Evolutionary conservation across 75 land plant genomes (phyloP).

Genomic region (Picea glauca): DNA sequence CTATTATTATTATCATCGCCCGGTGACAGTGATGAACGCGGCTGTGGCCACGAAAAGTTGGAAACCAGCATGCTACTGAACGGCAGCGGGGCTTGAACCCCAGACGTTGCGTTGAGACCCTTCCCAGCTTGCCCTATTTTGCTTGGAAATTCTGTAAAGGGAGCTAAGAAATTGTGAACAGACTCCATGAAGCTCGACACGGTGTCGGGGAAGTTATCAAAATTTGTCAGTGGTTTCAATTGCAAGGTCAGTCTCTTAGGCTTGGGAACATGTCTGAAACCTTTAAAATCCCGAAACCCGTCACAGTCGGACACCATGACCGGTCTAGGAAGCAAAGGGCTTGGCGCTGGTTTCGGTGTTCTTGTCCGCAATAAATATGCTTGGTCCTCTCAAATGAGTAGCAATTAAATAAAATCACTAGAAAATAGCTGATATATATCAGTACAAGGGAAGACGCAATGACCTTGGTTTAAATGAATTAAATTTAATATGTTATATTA

Average conservation of each 20-base stretch:
- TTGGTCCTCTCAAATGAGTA: too few species aligned
- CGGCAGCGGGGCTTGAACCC: background rate
- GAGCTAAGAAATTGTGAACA: background rate
- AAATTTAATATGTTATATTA: too few species aligned
- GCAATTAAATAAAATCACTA: too few species aligned
- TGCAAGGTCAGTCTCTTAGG: too few species aligned
- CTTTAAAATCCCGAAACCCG: background rate
- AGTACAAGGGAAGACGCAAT: too few species aligned
- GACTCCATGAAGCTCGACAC: background rate
- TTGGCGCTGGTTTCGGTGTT: too few species aligned
- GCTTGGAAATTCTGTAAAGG: background rate
- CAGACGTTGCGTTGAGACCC: background rate
- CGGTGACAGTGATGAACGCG: background rate
- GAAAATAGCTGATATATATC: too few species aligned
- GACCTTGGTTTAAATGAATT: too few species aligned
- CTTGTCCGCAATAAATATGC: too few species aligned
- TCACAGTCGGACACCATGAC: background rate
- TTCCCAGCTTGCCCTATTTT: background rate
- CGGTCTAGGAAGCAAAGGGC: too few species aligned
- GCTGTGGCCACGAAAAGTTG: background rate
- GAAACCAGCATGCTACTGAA: constrained; percentile 1
- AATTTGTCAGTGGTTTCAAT: background rate
- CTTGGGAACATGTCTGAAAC: background rate
- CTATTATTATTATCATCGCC: background rate
- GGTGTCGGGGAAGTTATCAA: background rate